Evolutionary conservation across 2,329 filamentous ascomycete genomes (phyloP).

Genomic region (Elsinoe necatrix): DNA sequence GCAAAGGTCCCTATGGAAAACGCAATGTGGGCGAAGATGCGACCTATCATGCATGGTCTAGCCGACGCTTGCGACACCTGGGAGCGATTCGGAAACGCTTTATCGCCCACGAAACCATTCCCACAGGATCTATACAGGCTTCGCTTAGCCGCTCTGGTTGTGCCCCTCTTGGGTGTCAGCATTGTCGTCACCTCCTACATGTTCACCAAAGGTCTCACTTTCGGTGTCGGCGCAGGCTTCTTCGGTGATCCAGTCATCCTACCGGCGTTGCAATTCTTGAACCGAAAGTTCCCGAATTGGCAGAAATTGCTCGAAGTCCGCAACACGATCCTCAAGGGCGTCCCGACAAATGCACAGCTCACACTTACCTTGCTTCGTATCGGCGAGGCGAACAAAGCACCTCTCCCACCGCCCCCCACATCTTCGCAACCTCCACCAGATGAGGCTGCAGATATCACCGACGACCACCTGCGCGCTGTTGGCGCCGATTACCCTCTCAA

Average conservation of each 20-base stretch:
- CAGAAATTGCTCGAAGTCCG: slow-evolving; percentile 60
- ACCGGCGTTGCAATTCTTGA: slow-evolving; percentile 50
- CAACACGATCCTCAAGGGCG: slow-evolving; percentile 69
- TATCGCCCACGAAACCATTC: slow-evolving; percentile 43
- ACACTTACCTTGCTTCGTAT: slow-evolving; percentile 72
- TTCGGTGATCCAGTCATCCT: slow-evolving; percentile 70
- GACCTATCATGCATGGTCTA: slow-evolving; percentile 60
- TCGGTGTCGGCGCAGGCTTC: slow-evolving; percentile 64
- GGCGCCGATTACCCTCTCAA: slow-evolving; percentile 50
- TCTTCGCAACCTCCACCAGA: slow-evolving; percentile 40
- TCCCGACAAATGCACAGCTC: slow-evolving; percentile 80
- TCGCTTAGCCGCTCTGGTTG: slow-evolving; percentile 38
- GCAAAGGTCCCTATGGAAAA: slow-evolving; percentile 70
- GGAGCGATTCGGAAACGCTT: slow-evolving; percentile 53
- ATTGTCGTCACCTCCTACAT: slow-evolving; percentile 43
- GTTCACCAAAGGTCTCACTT: slow-evolving; percentile 54
- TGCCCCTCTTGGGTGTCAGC: slow-evolving; percentile 36
- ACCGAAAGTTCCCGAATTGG: slow-evolving; percentile 60
- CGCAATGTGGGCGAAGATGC: slow-evolving; percentile 67
- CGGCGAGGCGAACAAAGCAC: slow-evolving; percentile 72
- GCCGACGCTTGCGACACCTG: slow-evolving; percentile 53
- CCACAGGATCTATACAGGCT: slow-evolving; percentile 37
- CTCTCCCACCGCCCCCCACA: slow-evolving; percentile 55
- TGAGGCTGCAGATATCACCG: slow-evolving; percentile 42
- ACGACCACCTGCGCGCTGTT: slow-evolving; percentile 43